Evolutionary conservation across 2,329 filamentous ascomycete species (phyloP), one percentile per base, ranked within the genome.

Genomic region (Fusarium albidum): DNA sequence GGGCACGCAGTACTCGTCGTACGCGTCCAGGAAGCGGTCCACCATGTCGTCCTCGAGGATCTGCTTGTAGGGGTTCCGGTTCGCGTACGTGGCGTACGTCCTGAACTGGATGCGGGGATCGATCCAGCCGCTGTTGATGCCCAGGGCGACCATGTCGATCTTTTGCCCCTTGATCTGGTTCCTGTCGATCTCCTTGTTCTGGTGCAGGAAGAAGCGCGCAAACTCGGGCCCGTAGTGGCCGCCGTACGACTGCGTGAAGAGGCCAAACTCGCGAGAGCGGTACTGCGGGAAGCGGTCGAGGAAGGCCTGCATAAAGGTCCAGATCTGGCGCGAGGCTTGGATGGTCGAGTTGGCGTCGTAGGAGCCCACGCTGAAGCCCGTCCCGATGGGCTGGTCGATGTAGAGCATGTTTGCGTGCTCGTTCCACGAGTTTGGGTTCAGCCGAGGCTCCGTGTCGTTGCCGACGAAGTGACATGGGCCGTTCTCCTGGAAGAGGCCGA

Each of bases 391-490:
- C 68, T 90, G 82, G 62, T 91, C 87, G 61, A 91, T 83, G 70
- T 88, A 90, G 13, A 91, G 80, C 79, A 89, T 83, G 59, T 89
- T 89, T 57, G 80, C 82, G 18, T 82, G 78, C 60, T 84, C 82
- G 55, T 83, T 86, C 82, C 84, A 88, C 1, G 83, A 83, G 72
- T 81, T 85, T 0, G 83, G 81, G 59, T 88, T 88, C 6, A 75
- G 58, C 13, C 69, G 69, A 0, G 79, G 68, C 29, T 68, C 61
- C 3, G 66, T 59, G n/a, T 66, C 57, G 11, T 55, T 50, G 13
- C 63, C 48, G 43, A 65, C 66, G 69, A 97, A 86, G 60, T 87
- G 90, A 26, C 91, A 88, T 6, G 94, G 93, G 39, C 94, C 94
- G 57, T 97, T 88, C 66, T 87, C 86, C 18, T 77, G 75, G 63